Evolutionary conservation across 2,329 filamentous ascomycete species (phyloP).

Genomic region (Penicillium sp.): DNA sequence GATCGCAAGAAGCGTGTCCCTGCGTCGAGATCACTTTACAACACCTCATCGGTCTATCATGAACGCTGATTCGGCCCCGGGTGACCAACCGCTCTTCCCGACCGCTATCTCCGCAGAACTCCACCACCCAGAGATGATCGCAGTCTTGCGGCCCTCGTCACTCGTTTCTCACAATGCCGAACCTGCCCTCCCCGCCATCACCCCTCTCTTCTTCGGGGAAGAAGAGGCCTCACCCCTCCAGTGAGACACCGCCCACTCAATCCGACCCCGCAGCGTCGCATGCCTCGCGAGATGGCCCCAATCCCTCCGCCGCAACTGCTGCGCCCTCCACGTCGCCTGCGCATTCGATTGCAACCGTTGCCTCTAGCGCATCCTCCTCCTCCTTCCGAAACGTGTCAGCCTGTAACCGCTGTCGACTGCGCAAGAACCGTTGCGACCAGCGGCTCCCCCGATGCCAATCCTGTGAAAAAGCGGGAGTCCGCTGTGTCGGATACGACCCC

Average conservation of each 20-base stretch:
- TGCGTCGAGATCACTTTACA: conserved; percentile 4
- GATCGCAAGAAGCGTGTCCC: conserved; percentile 12
- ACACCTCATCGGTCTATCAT: conserved; percentile 29
- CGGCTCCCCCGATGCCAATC: conserved; percentile 86
- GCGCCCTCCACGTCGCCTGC: conserved; percentile 26
- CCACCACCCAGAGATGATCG: conserved; percentile 38
- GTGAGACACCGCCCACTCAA: conserved; percentile 31
- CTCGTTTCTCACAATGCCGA: conserved; percentile 39
- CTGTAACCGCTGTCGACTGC: conserved; percentile 86
- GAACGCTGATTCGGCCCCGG: conserved; percentile 32
- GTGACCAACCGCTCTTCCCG: conserved; percentile 24
- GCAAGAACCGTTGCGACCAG: conserved; percentile 96
- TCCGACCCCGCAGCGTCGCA: conserved; percentile 22
- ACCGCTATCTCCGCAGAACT: conserved; percentile 27
- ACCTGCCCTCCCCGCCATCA: conserved; percentile 34
- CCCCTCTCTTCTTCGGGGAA: conserved; percentile 38
- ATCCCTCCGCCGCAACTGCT: conserved; percentile 14
- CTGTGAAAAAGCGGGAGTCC: conserved; percentile 89
- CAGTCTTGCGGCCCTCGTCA: conserved; percentile 27
- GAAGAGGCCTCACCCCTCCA: conserved; percentile 41
- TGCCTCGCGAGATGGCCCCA: conserved; percentile 21
- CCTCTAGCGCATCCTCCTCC: conserved; percentile 38
- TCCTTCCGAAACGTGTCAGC: conserved; percentile 86
- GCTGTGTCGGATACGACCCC: conserved; percentile 93
- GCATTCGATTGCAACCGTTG: conserved; percentile 29